phyloP scores from a whole-genome alignment of 202 grass and related monocot genomes.

The Cymbopogon flexuosus region DNA sequence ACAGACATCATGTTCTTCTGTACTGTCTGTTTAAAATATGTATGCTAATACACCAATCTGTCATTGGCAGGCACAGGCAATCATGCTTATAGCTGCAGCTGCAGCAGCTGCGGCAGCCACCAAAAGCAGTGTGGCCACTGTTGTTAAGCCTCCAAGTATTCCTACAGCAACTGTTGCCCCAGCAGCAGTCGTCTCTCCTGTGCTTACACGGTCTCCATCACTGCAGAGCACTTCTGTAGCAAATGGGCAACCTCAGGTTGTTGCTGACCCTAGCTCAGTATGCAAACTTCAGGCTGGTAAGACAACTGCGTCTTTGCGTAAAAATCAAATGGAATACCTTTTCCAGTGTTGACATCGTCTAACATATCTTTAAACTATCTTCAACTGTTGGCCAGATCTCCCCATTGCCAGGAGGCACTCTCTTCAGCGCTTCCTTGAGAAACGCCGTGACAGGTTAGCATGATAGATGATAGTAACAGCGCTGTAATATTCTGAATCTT shows the following conservation, averaged over 20 bases:
- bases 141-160: conserved; percentile 34
- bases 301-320: not conserved
- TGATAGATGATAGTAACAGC: not conserved
- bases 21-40: not conserved
- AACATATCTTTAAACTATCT: conserved; percentile 1
- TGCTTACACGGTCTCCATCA: conserved; percentile 68
- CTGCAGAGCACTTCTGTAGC: conserved; percentile 72
- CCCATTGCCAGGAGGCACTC: conserved; percentile 95
- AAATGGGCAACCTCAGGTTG: conserved; percentile 44
- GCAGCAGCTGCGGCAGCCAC: conserved; percentile 40
- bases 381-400: conserved; percentile 50
- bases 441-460: conserved; percentile 76
- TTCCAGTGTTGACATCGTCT: not conserved
- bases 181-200: conserved; percentile 30
- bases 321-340: not conserved
- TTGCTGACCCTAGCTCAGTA: conserved; percentile 47
- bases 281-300: conserved; percentile 93
- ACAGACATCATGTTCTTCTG: not conserved
- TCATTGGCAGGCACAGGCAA: conserved; percentile 72
- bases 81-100: conserved; percentile 93
- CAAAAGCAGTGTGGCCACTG: conserved; percentile 27
- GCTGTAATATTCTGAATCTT: not conserved
- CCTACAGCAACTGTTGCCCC: conserved; percentile 13
- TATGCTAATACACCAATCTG: conserved; percentile 27
- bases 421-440: conserved; percentile 81